Base-by-base conservation (phyloP, 2,329 filamentous ascomycete genomes). In the Lizonia empirigonia region DNA sequence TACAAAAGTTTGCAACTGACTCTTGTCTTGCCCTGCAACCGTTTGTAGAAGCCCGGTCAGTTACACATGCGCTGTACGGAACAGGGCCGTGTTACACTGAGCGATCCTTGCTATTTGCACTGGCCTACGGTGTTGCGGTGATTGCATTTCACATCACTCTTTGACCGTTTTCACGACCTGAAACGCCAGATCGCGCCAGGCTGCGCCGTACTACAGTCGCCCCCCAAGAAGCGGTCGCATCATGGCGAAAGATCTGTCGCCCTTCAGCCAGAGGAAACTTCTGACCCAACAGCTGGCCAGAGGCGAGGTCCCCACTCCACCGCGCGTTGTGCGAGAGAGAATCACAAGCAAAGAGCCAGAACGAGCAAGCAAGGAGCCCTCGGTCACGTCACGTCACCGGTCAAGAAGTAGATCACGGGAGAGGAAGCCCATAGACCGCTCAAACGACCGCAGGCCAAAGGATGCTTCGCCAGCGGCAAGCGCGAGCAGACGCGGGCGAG, bases 231-330 rank as follows among this genome's bases (percentile, higher is more conserved):
- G 37, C 33, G 26, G 49, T 24, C 33, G n/a, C 26, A 52, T 20
- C 44, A 65, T 65, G 63, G 52, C 60, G 23, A 64, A 66, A 49
- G 67, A 69, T 19, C 53, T 69, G 44, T 71, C 69, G 30, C 67
- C 67, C 18, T 69, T 61, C 55, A 71, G 69, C 50, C 63, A 65
- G 27, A 58, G 69, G 29, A 62, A 60, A 24, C 60, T 69, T 34
- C 46, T 71, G 49, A 71, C 62, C 23, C 57, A 65, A 53, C 52
- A 68, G 36, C 51, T 67, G 41, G 55, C 55, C 12, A 59, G 55
- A 32, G 60, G 41, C 18, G 57, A 50, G 44, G 47, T 48, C 34
- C 50, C 47, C 7, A 54, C 58, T 19, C 54, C 58, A 12, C 64
- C 59, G 19, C 50, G 34, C 51, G 60, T 41, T 55, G 53, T 49